Conservation (phyloP, 352 stramenopile genomes). For the Phytophthora europaea region DNA sequence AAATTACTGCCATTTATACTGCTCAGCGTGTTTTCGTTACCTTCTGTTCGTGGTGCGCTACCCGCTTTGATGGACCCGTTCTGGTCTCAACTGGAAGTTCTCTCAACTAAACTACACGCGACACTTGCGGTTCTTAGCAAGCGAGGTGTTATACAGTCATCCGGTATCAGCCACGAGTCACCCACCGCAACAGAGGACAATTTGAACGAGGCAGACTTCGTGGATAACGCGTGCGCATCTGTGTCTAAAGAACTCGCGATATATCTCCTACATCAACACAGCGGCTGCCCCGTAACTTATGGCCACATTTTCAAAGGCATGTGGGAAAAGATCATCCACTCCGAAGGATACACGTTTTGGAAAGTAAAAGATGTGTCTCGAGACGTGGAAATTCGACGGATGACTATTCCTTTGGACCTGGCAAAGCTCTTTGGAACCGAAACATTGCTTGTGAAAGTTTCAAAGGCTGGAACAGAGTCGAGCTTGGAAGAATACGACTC, state of each 20-base stretch:
- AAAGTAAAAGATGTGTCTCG: conserved; percentile 46
- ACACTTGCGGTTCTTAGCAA: conserved; percentile 22
- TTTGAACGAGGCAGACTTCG: conserved; percentile 25
- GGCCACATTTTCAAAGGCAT: conserved; percentile 45
- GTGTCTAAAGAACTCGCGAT: conserved; percentile 49
- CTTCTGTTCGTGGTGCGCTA: conserved; percentile 58
- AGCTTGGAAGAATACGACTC: conserved; percentile 33
- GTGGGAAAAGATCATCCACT: conserved; percentile 49
- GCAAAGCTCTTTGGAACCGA: conserved; percentile 57
- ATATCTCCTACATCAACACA: conserved; percentile 35
- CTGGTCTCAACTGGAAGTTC: conserved; percentile 55
- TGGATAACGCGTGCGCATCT: conserved; percentile 22
- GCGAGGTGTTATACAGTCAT: conserved; percentile 8
- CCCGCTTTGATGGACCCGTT: conserved; percentile 51
- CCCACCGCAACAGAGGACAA: background rate
- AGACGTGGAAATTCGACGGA: conserved; percentile 40
- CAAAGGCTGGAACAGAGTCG: conserved; percentile 19
- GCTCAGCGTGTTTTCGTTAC: conserved; percentile 73
- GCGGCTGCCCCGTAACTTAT: conserved; percentile 36
- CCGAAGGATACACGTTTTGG: conserved; percentile 33
- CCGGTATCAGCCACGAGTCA: background rate
- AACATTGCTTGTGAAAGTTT: conserved; percentile 49
- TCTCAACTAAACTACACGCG: conserved; percentile 40
- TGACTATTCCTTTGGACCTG: conserved; percentile 56
- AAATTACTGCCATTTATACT: conserved; percentile 85